phyloP scores from a whole-genome alignment of 75 land plant species.

The Sequoiadendron giganteum region DNA sequence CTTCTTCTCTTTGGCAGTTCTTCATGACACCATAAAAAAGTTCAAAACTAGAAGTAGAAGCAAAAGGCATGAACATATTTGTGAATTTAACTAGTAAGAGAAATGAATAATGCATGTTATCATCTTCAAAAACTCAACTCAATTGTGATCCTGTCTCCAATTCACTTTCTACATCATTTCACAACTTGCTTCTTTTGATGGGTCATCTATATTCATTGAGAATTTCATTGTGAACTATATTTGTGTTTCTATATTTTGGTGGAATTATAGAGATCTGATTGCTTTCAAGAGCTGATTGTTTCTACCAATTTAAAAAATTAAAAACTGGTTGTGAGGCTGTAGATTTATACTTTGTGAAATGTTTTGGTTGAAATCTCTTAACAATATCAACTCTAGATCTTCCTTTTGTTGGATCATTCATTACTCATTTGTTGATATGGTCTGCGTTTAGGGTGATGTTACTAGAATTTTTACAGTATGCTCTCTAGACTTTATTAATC shows the following conservation, averaged over 20 bases:
- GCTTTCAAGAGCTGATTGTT: background rate
- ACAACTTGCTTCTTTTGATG: background rate
- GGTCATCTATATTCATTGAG: background rate
- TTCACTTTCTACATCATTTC: background rate
- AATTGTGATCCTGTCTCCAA: background rate
- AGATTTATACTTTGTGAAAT: background rate
- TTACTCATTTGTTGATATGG: background rate
- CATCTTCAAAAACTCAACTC: background rate
- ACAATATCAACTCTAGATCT: background rate
- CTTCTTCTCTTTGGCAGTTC: background rate
- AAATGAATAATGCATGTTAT: background rate
- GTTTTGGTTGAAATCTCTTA: background rate
- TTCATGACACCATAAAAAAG: background rate
- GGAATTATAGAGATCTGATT: background rate
- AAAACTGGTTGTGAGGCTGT: background rate
- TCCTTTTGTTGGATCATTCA: background rate
- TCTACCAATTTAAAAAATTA: background rate
- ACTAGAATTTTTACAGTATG: background rate
- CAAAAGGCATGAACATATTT: background rate
- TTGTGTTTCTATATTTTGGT: background rate
- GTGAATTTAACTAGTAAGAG: background rate
- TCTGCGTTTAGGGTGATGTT: background rate
- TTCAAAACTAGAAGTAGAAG: background rate
- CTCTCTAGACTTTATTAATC: background rate
- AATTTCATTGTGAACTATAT: background rate